Percentiles rank a stretch among this genome's conserved stretches.
Evolutionary conservation across 1,284 basidiomycete genomes (phyloP).

Genomic region (Bondarzewia mesenterica): DNA sequence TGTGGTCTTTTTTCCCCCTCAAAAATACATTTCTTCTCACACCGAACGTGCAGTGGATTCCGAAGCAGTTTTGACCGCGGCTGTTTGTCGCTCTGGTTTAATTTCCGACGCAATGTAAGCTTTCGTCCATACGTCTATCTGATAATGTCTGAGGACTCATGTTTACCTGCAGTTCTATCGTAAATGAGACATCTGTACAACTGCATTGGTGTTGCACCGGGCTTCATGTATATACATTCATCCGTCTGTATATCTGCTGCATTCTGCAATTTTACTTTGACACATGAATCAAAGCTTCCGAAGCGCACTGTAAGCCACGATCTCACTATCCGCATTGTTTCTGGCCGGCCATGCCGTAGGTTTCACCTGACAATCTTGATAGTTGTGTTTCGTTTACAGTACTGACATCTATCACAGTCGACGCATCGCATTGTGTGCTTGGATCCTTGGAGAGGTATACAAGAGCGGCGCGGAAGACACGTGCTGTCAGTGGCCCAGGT

Average conservation of each 20-base stretch:
- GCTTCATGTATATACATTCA: background rate
- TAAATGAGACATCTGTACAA: constrained; percentile 32
- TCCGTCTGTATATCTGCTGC: too few species aligned
- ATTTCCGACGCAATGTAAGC: constrained; percentile 79
- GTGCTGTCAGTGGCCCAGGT: background rate
- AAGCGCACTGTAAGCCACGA: too few species aligned
- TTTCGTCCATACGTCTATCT: constrained; percentile 5
- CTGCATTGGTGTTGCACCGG: background rate
- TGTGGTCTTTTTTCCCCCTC: background rate
- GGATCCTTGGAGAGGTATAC: too few species aligned
- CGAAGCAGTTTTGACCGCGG: constrained; percentile 80
- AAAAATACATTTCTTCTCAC: constrained; percentile 6
- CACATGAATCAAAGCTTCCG: too few species aligned
- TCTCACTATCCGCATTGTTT: too few species aligned
- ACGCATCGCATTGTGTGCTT: too few species aligned
- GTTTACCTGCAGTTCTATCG: constrained; percentile 54
- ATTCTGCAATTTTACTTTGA: too few species aligned
- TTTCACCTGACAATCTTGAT: too few species aligned
- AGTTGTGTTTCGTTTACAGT: too few species aligned
- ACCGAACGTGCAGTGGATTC: constrained; percentile 51
- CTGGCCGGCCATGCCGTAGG: too few species aligned
- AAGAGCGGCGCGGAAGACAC: background rate
- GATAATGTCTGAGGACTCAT: constrained; percentile 6
- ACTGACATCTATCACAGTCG: too few species aligned
- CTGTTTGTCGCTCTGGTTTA: constrained; percentile 83